phyloP scores from a whole-genome alignment of 2,329 filamentous ascomycete species.

The Xylariaceae sp. region DNA sequence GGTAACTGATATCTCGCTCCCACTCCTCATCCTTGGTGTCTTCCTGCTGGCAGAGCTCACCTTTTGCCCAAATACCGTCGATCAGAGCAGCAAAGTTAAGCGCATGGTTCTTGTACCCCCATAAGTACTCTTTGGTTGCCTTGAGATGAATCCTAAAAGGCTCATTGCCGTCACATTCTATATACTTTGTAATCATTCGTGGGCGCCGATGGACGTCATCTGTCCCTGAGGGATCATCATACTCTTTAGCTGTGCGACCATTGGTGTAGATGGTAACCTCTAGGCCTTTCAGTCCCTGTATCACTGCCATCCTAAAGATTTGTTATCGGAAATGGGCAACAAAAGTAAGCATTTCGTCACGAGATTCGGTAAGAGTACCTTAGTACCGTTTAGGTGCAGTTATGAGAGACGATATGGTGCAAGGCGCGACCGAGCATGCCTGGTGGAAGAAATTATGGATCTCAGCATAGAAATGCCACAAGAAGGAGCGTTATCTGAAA shows the following conservation, averaged over 20 bases:
- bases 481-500: too few relatives aligned
- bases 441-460: too few relatives aligned
- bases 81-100: constrained; percentile 26
- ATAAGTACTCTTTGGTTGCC: constrained; percentile 19
- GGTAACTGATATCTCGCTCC: constrained; percentile 8
- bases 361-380: too few relatives aligned
- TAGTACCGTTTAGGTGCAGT: too few relatives aligned
- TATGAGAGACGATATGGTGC: too few relatives aligned
- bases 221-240: constrained; percentile 23
- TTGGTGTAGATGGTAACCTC: constrained; percentile 33
- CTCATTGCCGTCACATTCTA: constrained; percentile 32
- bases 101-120: constrained; percentile 13
- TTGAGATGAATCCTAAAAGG: constrained; percentile 26
- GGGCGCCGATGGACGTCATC: not conserved
- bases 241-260: constrained; percentile 28
- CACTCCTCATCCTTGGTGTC: not conserved
- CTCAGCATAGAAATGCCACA: too few relatives aligned
- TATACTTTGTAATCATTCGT: constrained; percentile 18
- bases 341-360: too few relatives aligned
- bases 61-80: constrained; percentile 29
- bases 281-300: constrained; percentile 31
- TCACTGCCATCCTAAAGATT: constrained; percentile 33
- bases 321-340: too few relatives aligned
- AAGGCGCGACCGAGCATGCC: too few relatives aligned
- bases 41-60: constrained; percentile 14